Percentiles rank a stretch among this genome's conserved stretches.
These are phyloP conservation scores for Camellia lanceoleosa DNA, from an alignment of 148 eudicot species.

Conservation along the genomic window DNA sequence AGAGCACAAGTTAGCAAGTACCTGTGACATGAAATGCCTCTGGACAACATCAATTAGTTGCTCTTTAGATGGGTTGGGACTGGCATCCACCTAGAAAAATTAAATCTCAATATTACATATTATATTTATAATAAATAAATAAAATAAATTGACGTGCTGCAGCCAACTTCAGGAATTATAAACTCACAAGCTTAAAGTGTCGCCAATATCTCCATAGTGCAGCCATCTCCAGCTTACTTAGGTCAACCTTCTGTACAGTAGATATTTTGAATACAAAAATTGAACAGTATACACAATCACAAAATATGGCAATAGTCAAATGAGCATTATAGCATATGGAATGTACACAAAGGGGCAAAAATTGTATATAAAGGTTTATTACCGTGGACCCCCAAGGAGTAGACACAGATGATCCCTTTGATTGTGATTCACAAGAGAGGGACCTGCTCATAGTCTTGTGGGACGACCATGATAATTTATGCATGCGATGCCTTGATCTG, in stretches of 20 bases:
- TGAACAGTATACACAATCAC: no score
- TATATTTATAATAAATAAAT: no score
- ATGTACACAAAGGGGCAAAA: slow-evolving; percentile 10
- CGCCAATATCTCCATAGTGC: slow-evolving; percentile 70
- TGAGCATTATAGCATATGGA: neutral
- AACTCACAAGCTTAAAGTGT: slow-evolving; percentile 72
- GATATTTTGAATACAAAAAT: neutral
- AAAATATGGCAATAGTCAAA: neutral
- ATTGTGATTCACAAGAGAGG: slow-evolving; percentile 55
- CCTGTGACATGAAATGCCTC: slow-evolving; percentile 73
- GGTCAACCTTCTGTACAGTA: slow-evolving; percentile 52
- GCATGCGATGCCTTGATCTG: slow-evolving; percentile 59
- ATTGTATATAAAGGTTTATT: slow-evolving; percentile 14
- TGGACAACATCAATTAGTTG: slow-evolving; percentile 66
- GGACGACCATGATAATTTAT: slow-evolving; percentile 44
- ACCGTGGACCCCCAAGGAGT: slow-evolving; percentile 44
- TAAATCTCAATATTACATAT: neutral
- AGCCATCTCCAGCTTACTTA: slow-evolving; percentile 64
- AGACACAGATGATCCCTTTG: slow-evolving; percentile 49
- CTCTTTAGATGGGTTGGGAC: slow-evolving; percentile 63
- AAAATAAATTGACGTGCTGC: no score
- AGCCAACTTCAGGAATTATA: no score
- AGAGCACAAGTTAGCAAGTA: slow-evolving; percentile 17
- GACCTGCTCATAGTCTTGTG: slow-evolving; percentile 48
- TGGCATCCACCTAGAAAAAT: slow-evolving; percentile 45